Conservation (phyloP, 2,329 filamentous ascomycete species). For the Neoscytalidium dimidiatum region DNA sequence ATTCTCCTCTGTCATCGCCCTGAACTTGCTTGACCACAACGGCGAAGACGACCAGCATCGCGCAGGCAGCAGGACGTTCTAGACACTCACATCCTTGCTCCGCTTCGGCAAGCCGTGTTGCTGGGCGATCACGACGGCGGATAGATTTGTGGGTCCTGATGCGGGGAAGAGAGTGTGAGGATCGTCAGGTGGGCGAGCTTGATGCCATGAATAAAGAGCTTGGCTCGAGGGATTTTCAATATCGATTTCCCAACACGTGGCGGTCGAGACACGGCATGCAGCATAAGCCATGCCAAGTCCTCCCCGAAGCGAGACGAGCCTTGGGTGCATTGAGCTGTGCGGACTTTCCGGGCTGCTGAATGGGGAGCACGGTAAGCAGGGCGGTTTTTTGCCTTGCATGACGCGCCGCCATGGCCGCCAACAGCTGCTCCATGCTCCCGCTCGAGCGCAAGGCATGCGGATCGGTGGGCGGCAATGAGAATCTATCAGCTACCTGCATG, state of each 20-base stretch:
- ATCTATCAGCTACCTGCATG: not conserved
- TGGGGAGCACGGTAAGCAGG: not conserved
- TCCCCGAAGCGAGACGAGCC: not conserved
- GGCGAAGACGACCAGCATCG: not conserved
- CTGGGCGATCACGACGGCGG: not conserved
- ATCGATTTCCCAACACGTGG: not conserved
- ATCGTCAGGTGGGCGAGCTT: not conserved
- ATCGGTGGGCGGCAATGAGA: not conserved
- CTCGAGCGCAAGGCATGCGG: not conserved
- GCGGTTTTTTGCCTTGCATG: not conserved
- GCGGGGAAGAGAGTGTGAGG: not conserved
- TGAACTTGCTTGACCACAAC: not conserved
- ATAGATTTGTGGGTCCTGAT: not conserved
- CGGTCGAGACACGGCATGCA: not conserved
- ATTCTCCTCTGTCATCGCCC: not conserved
- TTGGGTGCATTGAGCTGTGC: not conserved
- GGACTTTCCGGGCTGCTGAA: not conserved
- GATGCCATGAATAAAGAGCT: not conserved
- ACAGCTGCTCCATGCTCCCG: not conserved
- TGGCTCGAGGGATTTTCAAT: not conserved
- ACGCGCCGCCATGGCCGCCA: not conserved
- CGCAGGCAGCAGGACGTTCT: not conserved
- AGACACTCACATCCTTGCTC: not conserved
- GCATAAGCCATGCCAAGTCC: slow-evolving; percentile 9
- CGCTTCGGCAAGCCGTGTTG: not conserved